Conservation (phyloP, 345 rosid species). For the Ailanthus altissimus region DNA sequence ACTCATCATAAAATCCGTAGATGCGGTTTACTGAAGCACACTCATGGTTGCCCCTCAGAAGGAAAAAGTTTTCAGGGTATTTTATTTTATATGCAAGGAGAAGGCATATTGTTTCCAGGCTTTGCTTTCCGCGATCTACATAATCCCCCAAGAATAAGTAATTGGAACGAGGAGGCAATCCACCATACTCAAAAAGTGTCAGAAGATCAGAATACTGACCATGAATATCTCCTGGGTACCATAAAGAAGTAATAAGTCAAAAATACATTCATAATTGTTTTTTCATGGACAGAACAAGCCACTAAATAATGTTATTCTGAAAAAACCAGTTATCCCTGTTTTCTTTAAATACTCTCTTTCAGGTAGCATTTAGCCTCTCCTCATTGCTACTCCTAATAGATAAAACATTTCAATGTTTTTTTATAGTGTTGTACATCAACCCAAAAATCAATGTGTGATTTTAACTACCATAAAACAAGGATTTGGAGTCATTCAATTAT, state of each 20-base stretch:
- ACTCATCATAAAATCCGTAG: constrained; percentile 88
- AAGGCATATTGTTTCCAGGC: constrained; percentile 89
- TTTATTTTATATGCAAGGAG: constrained; percentile 84
- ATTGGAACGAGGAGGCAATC: constrained; percentile 76
- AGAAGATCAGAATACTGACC: constrained; percentile 94
- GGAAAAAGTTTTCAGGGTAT: constrained; percentile 76
- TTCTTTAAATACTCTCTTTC: not conserved
- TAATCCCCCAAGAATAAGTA: constrained; percentile 92
- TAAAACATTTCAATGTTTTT: not conserved
- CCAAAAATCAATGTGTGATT: not conserved
- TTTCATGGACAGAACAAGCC: not conserved
- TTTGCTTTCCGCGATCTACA: constrained; percentile 89
- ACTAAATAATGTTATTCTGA: not conserved
- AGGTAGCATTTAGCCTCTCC: not conserved
- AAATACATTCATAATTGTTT: not conserved
- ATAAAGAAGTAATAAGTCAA: not conserved
- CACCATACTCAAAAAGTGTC: constrained; percentile 80
- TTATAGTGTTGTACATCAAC: not conserved
- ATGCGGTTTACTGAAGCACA: constrained; percentile 84
- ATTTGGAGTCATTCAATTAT: not conserved
- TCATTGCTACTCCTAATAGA: not conserved
- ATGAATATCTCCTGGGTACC: constrained; percentile 75
- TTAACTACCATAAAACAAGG: not conserved
- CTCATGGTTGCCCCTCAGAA: constrained; percentile 89
- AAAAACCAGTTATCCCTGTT: not conserved